A percentile compares a stretch with the other conserved stretches of the same genome.
Evolutionary conservation across 257 asterid genomes (phyloP).

Genomic region (Solanum dulcamara): DNA sequence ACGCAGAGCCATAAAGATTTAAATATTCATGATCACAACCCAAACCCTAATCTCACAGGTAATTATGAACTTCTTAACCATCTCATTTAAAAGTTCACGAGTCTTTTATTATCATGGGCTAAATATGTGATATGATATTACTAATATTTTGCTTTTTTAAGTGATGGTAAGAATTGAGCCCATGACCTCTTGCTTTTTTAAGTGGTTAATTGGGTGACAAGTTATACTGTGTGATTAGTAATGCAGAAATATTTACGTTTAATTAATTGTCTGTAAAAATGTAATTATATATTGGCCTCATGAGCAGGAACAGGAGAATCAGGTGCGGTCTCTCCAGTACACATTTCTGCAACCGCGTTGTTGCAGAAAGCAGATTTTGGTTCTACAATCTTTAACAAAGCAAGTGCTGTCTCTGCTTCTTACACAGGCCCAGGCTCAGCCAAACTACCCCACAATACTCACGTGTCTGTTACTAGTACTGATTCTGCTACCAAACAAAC

Average conservation of each 20-base stretch:
- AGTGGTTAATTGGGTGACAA: no score
- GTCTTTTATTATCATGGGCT: neutral
- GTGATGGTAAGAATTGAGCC: neutral
- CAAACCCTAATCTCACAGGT: slow-evolving; percentile 48
- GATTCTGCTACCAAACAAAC: slow-evolving; percentile 8
- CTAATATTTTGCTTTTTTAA: no score
- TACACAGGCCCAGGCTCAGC: neutral
- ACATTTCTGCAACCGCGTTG: slow-evolving; percentile 81
- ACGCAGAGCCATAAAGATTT: slow-evolving; percentile 4
- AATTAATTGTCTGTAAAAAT: no score
- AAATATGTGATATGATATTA: no score
- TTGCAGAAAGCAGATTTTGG: slow-evolving; percentile 88
- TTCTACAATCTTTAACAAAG: slow-evolving; percentile 23
- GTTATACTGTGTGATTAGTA: no score
- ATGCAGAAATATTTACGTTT: no score
- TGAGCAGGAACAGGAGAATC: neutral
- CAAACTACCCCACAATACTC: slow-evolving; percentile 40
- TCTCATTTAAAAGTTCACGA: neutral
- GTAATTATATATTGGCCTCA: neutral
- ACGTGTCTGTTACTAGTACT: slow-evolving; percentile 42
- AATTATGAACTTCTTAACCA: neutral
- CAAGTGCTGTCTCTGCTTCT: neutral
- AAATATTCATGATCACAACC: slow-evolving; percentile 18
- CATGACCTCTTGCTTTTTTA: neutral
- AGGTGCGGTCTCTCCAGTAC: slow-evolving; percentile 26